Conservation (phyloP, 495 filamentous ascomycete genomes). For the Aspergillus panamensis region DNA sequence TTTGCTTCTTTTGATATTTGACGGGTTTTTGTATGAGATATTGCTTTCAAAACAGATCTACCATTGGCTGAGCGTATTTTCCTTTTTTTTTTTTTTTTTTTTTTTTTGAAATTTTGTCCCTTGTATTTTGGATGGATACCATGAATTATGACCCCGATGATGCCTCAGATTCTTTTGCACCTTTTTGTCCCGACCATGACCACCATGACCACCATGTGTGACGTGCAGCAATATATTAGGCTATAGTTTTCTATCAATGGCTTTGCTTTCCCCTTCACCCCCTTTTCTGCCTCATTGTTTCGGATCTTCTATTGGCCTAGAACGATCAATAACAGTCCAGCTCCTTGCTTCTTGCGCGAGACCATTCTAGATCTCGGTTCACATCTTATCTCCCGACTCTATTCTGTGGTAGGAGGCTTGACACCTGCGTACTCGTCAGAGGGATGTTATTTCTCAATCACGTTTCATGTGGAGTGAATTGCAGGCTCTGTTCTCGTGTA, state of each 20-base stretch:
- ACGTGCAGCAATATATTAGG: constrained; percentile 9
- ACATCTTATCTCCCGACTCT: constrained; percentile 12
- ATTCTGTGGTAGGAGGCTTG: not conserved
- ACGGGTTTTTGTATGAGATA: not conserved
- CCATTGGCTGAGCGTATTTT: constrained; percentile 7
- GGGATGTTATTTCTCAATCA: not conserved
- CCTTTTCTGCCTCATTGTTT: not conserved
- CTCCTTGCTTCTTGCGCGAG: constrained; percentile 17
- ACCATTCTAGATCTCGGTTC: constrained; percentile 4
- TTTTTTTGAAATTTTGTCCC: constrained; percentile 5
- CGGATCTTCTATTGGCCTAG: not conserved
- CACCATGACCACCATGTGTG: constrained; percentile 13
- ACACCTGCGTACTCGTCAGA: not conserved
- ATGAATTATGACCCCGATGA: constrained; percentile 14
- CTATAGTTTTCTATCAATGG: not conserved
- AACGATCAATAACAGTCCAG: constrained; percentile 5
- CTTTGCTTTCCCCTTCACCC: not conserved
- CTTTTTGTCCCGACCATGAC: constrained; percentile 8
- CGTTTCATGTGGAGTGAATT: not conserved
- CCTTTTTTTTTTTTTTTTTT: constrained; percentile 10
- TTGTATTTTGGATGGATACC: constrained; percentile 4
- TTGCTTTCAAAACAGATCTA: not conserved
- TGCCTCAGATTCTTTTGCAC: constrained; percentile 9
- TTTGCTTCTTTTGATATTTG: not conserved
- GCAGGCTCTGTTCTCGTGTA: not conserved